A percentile compares a stretch with the other conserved stretches of the same genome.
Conservation (phyloP, 768 basidiomycete genomes). For the Filobasidium wieringae region DNA sequence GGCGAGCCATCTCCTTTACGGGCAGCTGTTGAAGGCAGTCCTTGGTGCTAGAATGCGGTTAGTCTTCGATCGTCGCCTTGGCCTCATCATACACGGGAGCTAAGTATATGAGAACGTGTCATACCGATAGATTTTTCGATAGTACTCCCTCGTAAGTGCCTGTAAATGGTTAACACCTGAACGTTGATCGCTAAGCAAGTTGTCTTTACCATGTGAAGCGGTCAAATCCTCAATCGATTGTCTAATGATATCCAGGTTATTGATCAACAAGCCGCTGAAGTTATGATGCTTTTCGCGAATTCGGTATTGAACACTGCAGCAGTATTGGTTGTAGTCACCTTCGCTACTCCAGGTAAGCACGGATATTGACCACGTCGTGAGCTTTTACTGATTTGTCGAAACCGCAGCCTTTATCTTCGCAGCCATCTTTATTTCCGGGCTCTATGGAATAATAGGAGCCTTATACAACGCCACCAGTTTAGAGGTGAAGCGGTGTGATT, state of each 20-base stretch:
- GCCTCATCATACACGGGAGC: no score
- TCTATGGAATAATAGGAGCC: conserved; percentile 37
- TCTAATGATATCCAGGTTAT: conserved; percentile 72
- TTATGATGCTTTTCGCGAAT: conserved; percentile 12
- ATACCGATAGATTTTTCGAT: conserved; percentile 27
- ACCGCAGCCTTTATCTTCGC: conserved; percentile 33
- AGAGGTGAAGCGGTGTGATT: conserved; percentile 42
- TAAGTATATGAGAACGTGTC: no score
- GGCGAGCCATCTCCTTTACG: conserved; percentile 33
- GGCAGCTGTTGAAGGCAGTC: conserved; percentile 30
- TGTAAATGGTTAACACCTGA: neutral
- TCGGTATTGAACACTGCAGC: conserved; percentile 29
- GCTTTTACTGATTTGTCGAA: neutral
- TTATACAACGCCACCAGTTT: conserved; percentile 40
- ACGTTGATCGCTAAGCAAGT: neutral
- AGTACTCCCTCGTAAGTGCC: conserved; percentile 24
- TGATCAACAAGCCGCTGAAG: conserved; percentile 42
- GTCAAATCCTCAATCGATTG: conserved; percentile 67
- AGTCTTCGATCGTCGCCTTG: neutral
- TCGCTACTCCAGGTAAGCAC: conserved; percentile 33
- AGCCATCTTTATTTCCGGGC: conserved; percentile 28
- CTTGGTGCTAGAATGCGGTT: conserved; percentile 37
- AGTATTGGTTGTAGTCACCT: conserved; percentile 35
- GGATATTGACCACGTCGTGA: neutral
- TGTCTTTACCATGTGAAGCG: conserved; percentile 53